phyloP scores from a whole-genome alignment of 164 flowering plant species.

The Magnolia sinica region DNA sequence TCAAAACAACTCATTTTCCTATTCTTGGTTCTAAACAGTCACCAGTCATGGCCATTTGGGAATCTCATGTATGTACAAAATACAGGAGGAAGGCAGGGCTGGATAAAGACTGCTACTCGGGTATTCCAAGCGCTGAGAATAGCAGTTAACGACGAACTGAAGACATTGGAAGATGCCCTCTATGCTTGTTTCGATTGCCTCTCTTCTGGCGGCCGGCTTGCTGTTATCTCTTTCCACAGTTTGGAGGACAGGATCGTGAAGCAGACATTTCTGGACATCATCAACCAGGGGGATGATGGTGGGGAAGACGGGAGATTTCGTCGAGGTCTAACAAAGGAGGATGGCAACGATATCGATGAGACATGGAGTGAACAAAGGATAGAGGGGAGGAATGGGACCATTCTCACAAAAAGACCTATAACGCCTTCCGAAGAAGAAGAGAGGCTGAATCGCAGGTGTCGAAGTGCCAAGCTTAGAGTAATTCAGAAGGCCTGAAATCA shows the following conservation, averaged over 20 bases:
- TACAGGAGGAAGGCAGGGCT: conserved; percentile 83
- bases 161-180: conserved; percentile 63
- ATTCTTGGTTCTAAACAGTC: background rate
- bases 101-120: conserved; percentile 96
- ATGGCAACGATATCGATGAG: conserved; percentile 2
- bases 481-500: conserved; percentile 51
- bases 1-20: background rate
- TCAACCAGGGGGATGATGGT: conserved; percentile 19
- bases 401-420: conserved; percentile 90
- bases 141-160: conserved; percentile 92
- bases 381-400: conserved; percentile 49
- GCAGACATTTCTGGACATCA: conserved; percentile 75
- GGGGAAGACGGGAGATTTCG: background rate
- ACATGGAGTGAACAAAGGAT: conserved; percentile 67
- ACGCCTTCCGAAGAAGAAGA: conserved; percentile 88
- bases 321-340: background rate
- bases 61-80: background rate
- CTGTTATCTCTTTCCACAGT: conserved; percentile 93
- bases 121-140: conserved; percentile 96
- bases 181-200: conserved; percentile 73
- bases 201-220: conserved; percentile 85
- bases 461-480: conserved; percentile 97
- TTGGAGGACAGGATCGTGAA: conserved; percentile 98
- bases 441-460: conserved; percentile 51
- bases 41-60: background rate